Evolutionary conservation across 2,329 filamentous ascomycete genomes (phyloP).

Genomic region (Dothideomycetes sp.): DNA sequence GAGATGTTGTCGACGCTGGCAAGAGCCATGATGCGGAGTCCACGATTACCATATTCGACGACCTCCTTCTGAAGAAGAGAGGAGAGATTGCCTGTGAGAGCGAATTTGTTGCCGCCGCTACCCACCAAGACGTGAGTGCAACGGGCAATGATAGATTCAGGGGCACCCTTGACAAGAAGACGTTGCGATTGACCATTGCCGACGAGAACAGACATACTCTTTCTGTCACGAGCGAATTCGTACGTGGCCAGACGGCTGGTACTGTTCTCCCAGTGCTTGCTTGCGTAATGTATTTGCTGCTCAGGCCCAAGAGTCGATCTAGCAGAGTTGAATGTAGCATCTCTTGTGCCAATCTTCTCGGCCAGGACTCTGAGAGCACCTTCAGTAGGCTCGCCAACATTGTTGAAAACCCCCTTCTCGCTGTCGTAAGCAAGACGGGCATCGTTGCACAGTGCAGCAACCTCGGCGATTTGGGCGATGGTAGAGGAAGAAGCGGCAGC

Average conservation of each 20-base stretch:
- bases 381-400: slow-evolving; percentile 89
- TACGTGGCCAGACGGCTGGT: slow-evolving; percentile 74
- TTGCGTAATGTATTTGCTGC: slow-evolving; percentile 69
- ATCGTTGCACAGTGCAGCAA: slow-evolving; percentile 77
- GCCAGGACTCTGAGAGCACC: slow-evolving; percentile 82
- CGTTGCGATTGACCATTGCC: slow-evolving; percentile 60
- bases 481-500: slow-evolving; percentile 64
- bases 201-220: slow-evolving; percentile 97
- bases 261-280: slow-evolving; percentile 71
- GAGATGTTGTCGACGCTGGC: slow-evolving; percentile 72
- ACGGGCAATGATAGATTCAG: slow-evolving; percentile 86
- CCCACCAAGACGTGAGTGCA: slow-evolving; percentile 78
- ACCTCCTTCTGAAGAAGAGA: slow-evolving; percentile 69
- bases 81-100: slow-evolving; percentile 59
- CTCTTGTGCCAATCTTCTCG: slow-evolving; percentile 85
- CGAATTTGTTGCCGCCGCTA: slow-evolving; percentile 64
- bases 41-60: slow-evolving; percentile 80
- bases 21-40: slow-evolving; percentile 88
- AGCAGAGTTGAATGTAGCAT: slow-evolving; percentile 49
- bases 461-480: slow-evolving; percentile 65
- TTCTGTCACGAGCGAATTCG: slow-evolving; percentile 94
- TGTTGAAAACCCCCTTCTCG: slow-evolving; percentile 64
- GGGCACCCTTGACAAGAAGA: slow-evolving; percentile 91
- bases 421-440: slow-evolving; percentile 73
- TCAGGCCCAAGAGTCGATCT: slow-evolving; percentile 40